phyloP scores from a whole-genome alignment of 2,329 filamentous ascomycete genomes.

The Colletotrichum tamarilloi region DNA sequence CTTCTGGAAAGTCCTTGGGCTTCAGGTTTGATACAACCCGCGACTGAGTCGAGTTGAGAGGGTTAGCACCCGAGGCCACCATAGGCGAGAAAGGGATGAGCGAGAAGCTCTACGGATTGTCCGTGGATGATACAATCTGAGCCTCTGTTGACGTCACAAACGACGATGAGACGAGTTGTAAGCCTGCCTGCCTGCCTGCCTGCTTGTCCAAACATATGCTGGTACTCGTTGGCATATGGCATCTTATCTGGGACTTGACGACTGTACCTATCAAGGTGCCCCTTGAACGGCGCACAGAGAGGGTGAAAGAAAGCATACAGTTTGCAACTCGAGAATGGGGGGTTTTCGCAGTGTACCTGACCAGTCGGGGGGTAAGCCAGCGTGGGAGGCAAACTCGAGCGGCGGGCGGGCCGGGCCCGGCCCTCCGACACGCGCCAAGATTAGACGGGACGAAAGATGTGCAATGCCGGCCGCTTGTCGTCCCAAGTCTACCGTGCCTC shows the following conservation, averaged over 20 bases:
- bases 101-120: not conserved
- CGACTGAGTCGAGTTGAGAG: not conserved
- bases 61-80: not conserved
- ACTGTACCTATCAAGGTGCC: not conserved
- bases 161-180: not conserved
- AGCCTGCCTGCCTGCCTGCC: no score
- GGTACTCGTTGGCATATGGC: not conserved
- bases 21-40: not conserved
- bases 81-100: not conserved
- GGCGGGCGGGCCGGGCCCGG: conserved; percentile 24
- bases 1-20: not conserved
- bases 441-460: conserved; percentile 17
- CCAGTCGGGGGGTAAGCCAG: not conserved
- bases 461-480: conserved; percentile 18
- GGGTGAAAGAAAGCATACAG: no score
- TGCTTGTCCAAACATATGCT: not conserved
- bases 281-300: no score
- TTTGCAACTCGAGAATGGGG: no score
- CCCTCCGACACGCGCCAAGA: conserved; percentile 30
- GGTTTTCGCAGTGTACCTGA: no score
- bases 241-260: not conserved
- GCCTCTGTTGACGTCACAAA: conserved; percentile 19
- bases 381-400: not conserved
- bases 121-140: conserved; percentile 22
- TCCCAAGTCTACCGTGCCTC: conserved; percentile 16